A percentile compares a stretch with the other conserved stretches of the same genome.
phyloP scores from a whole-genome alignment of 441 rosid species.

The Gossypium lobatum region DNA sequence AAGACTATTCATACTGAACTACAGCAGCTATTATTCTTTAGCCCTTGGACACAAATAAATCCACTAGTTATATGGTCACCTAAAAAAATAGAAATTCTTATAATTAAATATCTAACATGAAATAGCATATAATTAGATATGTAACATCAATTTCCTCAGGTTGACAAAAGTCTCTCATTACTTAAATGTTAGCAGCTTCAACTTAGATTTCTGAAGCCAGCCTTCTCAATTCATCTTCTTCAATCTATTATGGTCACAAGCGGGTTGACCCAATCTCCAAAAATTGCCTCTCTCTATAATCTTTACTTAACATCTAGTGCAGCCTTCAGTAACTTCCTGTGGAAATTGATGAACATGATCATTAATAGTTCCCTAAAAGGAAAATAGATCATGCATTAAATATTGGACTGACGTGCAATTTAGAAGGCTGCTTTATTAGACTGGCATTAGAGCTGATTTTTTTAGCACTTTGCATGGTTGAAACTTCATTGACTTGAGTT shows the following conservation, averaged over 20 bases:
- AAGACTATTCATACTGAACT: not conserved
- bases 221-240: not conserved
- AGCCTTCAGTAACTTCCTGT: not conserved
- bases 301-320: not conserved
- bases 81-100: not conserved
- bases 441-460: not conserved
- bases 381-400: not conserved
- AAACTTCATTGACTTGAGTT: not conserved
- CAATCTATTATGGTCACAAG: not conserved
- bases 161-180: not conserved
- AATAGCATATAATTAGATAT: not conserved
- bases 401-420: not conserved
- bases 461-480: not conserved
- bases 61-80: not conserved
- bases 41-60: not conserved
- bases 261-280: not conserved
- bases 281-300: conserved; percentile 4
- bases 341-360: not conserved
- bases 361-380: not conserved
- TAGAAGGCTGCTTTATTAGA: not conserved
- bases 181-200: not conserved
- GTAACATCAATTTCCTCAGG: not conserved
- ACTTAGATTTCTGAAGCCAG: not conserved
- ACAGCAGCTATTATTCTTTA: not conserved
- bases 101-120: not conserved